Base-by-base conservation (phyloP, 805 yeast species). In the Myxozyma melibiosi region DNA sequence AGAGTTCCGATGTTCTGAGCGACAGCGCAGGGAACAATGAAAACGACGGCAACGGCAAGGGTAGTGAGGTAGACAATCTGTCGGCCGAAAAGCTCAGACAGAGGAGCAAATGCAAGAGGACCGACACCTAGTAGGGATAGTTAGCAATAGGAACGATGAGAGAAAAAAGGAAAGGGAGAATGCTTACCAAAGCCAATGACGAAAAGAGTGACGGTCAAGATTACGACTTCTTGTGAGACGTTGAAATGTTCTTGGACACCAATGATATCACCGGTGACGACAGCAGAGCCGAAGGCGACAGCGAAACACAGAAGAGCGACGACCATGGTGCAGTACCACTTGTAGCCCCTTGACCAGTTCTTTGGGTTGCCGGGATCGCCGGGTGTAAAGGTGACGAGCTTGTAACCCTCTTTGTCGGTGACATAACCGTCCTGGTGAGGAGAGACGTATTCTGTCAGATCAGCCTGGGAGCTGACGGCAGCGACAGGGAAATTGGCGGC, bases 221-320 rank as follows among this genome's bases (percentile, higher is more conserved):
- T 78, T 41, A 79, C 78, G n/a, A 85, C 78, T 58, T 85, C 90
- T 53, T 77, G 74, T 0, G 84, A 78, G 1, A 83, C 77, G 25
- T 73, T 71, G 65, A 84, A 84, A 31, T 73, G 70, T 1, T 63
- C 69, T 68, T 71, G 69, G 27, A 84, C 75, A 35, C 82, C 78
- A 0, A 76, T 77, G 2, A 84, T 75, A n/a, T 84, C 86, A 62
- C 84, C 77, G 2, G 88, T 78, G 77, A 84, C 86, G 44, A 81
- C 76, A 0, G 90, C 85, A 0, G 90, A 85, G 6, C 86, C 80
- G 71, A 85, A 77, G 0, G 90, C 84, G 34, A 85, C 82, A 50
- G 82, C 78, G 54, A 84, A 75, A 39, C 88, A 80, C 4, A 84
- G 74, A 8, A 74, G 9, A 1, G 88, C 82, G 8, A 84, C 75